Evolutionary conservation across 1,284 basidiomycete species (phyloP), one percentile per base, ranked within the genome.

Genomic region (Marasmius fiardii): DNA sequence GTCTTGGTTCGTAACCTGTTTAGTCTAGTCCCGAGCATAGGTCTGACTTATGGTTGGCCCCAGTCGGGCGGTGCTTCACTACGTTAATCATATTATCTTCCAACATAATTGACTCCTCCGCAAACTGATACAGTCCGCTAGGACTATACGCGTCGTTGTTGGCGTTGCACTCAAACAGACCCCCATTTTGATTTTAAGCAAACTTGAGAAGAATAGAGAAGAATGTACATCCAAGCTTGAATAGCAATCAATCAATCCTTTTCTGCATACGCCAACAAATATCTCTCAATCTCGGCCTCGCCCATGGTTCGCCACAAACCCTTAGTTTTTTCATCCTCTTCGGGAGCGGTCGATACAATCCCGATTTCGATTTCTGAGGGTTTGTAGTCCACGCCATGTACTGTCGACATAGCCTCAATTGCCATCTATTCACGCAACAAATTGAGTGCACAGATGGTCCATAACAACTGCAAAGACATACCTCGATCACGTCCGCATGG

Each of bases 321-420:
- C 58, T 79, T 74, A 44, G 80, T 82, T 71, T 89, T 85, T 54
- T 69, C 69, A 59, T 77, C 70, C 64, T 92, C 90, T n/a, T 86
- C 84, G 5, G 85, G 81, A 43, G 80, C 79, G 4, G 77, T 79
- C 21, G 90, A 93, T 16, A 91, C 86, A 47, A 94, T 90, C 6
- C 90, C 88, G 55, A 93, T 91, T 69, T 95, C 92, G 60, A 94
- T 88, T 68, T 94, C 92, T 41, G 86, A 89, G 0, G 90, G 77
- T 71, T 98, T 98, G 78, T 95, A 95, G 70, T 99, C 97, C 21
- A 95, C 97, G 31, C 93, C 89, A 70, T 95, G 88, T 55, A 98
- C 89, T 0, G 88, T 93, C 34, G 93, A 93, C 71, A 99, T 89
- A 14, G 91, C 90, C 71, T 96, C 93, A 58, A 99, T 95, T 0